Base-by-base conservation (phyloP, 1,284 basidiomycete genomes). In the Ustilago shanxiensis region DNA sequence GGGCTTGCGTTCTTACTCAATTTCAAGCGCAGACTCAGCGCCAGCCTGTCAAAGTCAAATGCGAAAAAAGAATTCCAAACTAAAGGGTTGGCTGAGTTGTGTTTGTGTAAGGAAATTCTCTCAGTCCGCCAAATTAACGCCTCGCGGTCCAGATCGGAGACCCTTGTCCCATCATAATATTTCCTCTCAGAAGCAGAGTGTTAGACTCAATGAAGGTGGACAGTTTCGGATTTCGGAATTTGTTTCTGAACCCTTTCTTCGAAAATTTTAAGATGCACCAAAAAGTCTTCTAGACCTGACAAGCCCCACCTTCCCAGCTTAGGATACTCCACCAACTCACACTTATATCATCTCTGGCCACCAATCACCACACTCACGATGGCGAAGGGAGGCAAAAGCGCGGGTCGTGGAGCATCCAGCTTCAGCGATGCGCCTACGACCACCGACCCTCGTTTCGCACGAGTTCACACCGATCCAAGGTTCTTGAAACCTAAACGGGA, bases 401-500 rank as follows among this genome's bases (percentile, higher is more conserved):
- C 49, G 14, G 24, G 28, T n/a, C 28, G 62, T 39, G 28, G 55
- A 26, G 14, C 51, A 31, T 47, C 41, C 2, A 33, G 35, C 35
- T 56, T 66, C 39, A 53, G 16, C 66, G 77, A 65, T 55, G 70
- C 77, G 8, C 68, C 79, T 6, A 22, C 61, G 11, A 72, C 69
- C 20, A 72, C 63, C 35, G 84, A 86, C 35, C 72, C 78, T 14
- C 81, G 96, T 37, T 98, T 99, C 86, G 90, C 93, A 33, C 89
- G 93, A 65, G 89, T 98, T 59, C 92, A 91, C 86, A 92, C 93
- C 31, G 96, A 99, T 87, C 96, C 96, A 60, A 91, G 96, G 63
- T 99, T 99, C 88, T 89, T 95, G 39, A 90, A 90, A 24, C 92
- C 93, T 0, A 93, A 91, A 83, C 93, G 92, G 86, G 91, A 92